Conservation (phyloP, 768 basidiomycete genomes). For the Tubosaeta sp. region DNA sequence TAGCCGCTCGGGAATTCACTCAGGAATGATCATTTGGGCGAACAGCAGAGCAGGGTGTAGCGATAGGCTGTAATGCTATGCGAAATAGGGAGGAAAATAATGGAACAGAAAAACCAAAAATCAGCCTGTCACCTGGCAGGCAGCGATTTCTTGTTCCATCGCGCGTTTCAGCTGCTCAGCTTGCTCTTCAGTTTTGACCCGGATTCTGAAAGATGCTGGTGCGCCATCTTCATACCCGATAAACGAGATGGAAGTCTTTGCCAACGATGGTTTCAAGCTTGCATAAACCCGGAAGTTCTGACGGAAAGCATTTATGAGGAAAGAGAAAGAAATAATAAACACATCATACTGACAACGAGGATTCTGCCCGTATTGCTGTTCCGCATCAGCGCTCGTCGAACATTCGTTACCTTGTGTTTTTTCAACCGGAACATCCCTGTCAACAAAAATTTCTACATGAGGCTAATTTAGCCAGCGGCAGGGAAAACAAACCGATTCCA, state of each 20-base stretch:
- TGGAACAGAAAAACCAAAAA: background rate
- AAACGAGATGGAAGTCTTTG: conserved; percentile 56
- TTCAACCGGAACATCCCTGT: conserved; percentile 69
- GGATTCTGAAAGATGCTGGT: conserved; percentile 59
- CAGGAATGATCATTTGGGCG: conserved; percentile 2
- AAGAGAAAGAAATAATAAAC: background rate
- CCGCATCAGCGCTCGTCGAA: conserved; percentile 61
- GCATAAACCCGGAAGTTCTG: conserved; percentile 74
- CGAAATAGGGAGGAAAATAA: background rate
- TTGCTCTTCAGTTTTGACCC: conserved; percentile 54
- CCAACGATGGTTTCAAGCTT: conserved; percentile 49
- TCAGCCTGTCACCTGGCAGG: conserved; percentile 31
- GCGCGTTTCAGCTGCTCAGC: conserved; percentile 55
- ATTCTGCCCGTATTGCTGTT: conserved; percentile 76
- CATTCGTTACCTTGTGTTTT: conserved; percentile 59
- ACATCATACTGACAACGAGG: conserved; percentile 52
- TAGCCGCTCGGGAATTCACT: conserved; percentile 11
- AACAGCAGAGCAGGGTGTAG: conserved; percentile 22
- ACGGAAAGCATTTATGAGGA: background rate
- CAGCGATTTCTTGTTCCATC: conserved; percentile 58
- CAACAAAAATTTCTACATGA: background rate
- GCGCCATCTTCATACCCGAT: conserved; percentile 60
- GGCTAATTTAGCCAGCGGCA: background rate
- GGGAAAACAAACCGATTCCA: conserved; percentile 53
- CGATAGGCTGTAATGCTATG: conserved; percentile 22